Evolutionary conservation across 2,329 filamentous ascomycete species (phyloP), one percentile per base, ranked within the genome.

Genomic region (Emmonsia crescens): DNA sequence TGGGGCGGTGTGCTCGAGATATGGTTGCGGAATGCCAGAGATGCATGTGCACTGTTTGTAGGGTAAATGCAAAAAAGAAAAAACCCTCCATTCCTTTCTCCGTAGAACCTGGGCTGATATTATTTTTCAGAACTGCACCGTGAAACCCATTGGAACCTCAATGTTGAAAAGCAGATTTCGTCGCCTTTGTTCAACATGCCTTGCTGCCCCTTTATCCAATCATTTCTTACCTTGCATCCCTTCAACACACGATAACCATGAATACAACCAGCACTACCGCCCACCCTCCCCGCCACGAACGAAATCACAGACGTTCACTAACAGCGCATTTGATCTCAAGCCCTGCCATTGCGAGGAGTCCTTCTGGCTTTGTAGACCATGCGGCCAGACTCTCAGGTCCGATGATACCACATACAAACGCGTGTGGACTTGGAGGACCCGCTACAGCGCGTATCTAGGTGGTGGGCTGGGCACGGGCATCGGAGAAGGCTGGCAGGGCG

Each of bases 341-440:
- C 81, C 73, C 68, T 93, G 82, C 79, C 83, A 73, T 10, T 86
- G 83, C 66, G 74, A 76, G 44, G 75, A 76, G 33, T 72, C 70
- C 0, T 85, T 95, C 55, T 96, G 90, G 89, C 84, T 96, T 31
- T 97, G 92, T 74, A 85, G 89, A 65, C 85, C 88, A 1, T 96
- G 93, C 68, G 91, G 91, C 1, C 84, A 87, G 64, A 83, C 84
- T 60, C 85, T 95, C 59, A 73, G 73, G 52, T 78, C 77, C 40
- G 76, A 76, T 14, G 84, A 87, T 65, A 82, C 79, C 5, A 83
- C 79, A 16, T 86, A 87, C 69, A 73, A 79, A 51, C 79, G 82
- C 3, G 89, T 92, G 60, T 96, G 92, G 91, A 88, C 85, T 64
- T 96, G 92, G 92, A 86, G 92, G 58, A 89, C 85, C 48, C 85